phyloP scores from a whole-genome alignment of 2,329 filamentous ascomycete species.

The Colletotrichum navitas region DNA sequence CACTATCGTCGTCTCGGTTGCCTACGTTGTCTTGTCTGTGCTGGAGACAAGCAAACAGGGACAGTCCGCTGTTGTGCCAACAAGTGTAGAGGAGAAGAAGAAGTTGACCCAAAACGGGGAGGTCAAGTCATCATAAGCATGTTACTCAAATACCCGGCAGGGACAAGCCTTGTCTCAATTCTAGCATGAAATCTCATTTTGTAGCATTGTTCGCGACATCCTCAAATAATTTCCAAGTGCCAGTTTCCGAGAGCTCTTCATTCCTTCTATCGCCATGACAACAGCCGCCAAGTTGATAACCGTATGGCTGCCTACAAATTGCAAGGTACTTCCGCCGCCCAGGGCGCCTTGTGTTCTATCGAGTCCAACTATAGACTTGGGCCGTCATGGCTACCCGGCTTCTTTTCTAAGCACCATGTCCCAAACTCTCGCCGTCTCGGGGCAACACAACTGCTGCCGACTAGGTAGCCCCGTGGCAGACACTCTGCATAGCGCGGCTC shows the following conservation, averaged over 20 bases:
- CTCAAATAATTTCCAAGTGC: neutral
- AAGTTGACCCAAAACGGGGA: constrained; percentile 24
- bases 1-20: constrained; percentile 51
- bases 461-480: constrained; percentile 3
- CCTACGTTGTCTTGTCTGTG: constrained; percentile 45
- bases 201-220: constrained; percentile 11
- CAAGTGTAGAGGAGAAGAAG: constrained; percentile 12
- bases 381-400: neutral
- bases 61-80: neutral
- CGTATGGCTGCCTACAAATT: neutral
- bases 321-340: neutral
- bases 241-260: neutral
- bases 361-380: too few relatives aligned
- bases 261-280: neutral
- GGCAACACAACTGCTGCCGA: constrained; percentile 8
- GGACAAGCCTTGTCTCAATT: constrained; percentile 39
- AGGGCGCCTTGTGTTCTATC: neutral
- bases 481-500: neutral
- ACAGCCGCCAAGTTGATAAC: neutral
- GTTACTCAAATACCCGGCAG: constrained; percentile 41
- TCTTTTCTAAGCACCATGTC: neutral
- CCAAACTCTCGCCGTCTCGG: constrained; percentile 1
- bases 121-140: constrained; percentile 31
- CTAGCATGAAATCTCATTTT: constrained; percentile 32
- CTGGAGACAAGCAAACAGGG: constrained; percentile 18